phyloP scores from a whole-genome alignment of 768 basidiomycete genomes.

The Xerocomus potaroensis region DNA sequence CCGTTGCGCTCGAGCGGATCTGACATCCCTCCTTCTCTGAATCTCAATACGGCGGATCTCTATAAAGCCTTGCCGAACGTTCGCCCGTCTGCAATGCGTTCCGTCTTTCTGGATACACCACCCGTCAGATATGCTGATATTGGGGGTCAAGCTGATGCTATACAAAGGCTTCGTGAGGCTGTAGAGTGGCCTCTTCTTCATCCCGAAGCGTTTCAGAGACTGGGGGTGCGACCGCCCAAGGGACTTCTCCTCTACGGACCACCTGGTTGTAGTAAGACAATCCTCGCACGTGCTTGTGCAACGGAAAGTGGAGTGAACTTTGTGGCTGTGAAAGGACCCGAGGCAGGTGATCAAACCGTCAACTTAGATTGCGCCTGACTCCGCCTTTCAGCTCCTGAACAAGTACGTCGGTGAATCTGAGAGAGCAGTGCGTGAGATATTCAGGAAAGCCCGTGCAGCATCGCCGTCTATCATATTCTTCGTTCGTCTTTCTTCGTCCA shows the following conservation, averaged over 20 bases:
- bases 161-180: slow-evolving; percentile 83
- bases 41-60: slow-evolving; percentile 60
- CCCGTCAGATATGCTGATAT: slow-evolving; percentile 83
- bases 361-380: not conserved
- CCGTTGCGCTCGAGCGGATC: slow-evolving; percentile 6
- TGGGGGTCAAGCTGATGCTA: slow-evolving; percentile 78
- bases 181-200: slow-evolving; percentile 95
- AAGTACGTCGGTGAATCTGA: slow-evolving; percentile 99
- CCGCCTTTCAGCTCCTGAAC: slow-evolving; percentile 71
- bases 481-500: slow-evolving; percentile 42
- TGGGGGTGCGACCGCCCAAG: slow-evolving; percentile 85
- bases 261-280: slow-evolving; percentile 96
- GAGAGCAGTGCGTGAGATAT: slow-evolving; percentile 89
- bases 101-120: slow-evolving; percentile 84
- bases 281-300: slow-evolving; percentile 88
- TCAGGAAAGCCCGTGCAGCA: slow-evolving; percentile 90
- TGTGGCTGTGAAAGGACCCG: slow-evolving; percentile 95
- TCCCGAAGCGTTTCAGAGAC: slow-evolving; percentile 77
- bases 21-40: slow-evolving; percentile 25
- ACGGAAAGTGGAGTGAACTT: slow-evolving; percentile 95
- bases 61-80: slow-evolving; percentile 68
- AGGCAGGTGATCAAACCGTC: slow-evolving; percentile 48
- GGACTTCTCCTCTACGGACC: slow-evolving; percentile 93
- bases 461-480: slow-evolving; percentile 97
- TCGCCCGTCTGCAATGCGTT: slow-evolving; percentile 91